Conservation (phyloP, 371 early-diverging fungal genomes). For the Rhizopus microsporus region DNA sequence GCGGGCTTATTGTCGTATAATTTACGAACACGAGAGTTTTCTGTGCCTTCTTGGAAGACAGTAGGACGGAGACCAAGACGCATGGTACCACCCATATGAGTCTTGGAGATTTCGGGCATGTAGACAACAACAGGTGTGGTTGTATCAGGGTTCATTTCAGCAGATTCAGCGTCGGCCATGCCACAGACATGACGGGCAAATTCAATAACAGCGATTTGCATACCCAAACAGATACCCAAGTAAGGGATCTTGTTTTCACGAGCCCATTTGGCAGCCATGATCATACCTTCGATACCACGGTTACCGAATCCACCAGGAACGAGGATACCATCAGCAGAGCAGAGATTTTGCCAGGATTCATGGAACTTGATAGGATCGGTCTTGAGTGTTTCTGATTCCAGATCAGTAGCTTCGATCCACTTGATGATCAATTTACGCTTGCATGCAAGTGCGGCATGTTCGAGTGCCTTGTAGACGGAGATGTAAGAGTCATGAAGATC, state of each 20-base stretch:
- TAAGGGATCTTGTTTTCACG: constrained; percentile 98
- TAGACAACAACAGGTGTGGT: constrained; percentile 83
- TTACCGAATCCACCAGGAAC: constrained; percentile 99
- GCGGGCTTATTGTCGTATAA: constrained; percentile 70
- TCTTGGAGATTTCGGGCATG: constrained; percentile 96
- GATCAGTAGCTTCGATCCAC: constrained; percentile 95
- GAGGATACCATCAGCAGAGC: constrained; percentile 93
- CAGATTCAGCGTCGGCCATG: constrained; percentile 82
- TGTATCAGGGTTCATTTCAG: constrained; percentile 81
- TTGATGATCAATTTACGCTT: constrained; percentile 81
- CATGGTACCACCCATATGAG: constrained; percentile 98
- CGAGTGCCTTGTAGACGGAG: constrained; percentile 95
- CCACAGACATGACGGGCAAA: constrained; percentile 96
- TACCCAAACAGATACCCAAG: constrained; percentile 98
- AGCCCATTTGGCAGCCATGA: constrained; percentile 97
- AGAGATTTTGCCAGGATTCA: constrained; percentile 90
- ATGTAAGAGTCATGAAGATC: constrained; percentile 95
- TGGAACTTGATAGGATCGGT: constrained; percentile 88
- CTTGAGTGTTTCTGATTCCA: constrained; percentile 76
- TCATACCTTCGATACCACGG: constrained; percentile 98
- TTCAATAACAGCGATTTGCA: constrained; percentile 98
- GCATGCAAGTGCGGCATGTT: constrained; percentile 89
- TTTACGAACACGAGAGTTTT: constrained; percentile 54
- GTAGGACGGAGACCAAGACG: constrained; percentile 92
- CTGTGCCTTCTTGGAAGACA: constrained; percentile 73